These are phyloP conservation scores for Magnolia kwangsiensis DNA, from an alignment of 164 flowering plant species.

Conservation along the genomic window DNA sequence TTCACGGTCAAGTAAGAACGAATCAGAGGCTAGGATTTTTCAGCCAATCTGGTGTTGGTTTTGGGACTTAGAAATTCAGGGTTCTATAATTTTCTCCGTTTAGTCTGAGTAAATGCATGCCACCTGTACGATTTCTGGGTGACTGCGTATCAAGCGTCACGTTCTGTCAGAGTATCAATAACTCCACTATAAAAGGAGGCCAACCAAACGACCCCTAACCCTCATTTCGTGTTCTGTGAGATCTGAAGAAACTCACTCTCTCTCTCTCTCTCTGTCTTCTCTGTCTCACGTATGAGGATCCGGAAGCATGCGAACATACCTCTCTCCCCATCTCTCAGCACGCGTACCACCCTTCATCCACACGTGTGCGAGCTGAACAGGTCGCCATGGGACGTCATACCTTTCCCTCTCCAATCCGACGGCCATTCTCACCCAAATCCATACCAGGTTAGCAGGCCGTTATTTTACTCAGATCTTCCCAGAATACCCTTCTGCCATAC, in stretches of 20 bases:
- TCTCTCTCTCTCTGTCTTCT: constrained; percentile 1
- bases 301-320: constrained; percentile 15
- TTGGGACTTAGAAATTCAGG: no score
- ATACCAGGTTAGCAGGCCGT: constrained; percentile 10
- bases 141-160: no score
- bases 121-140: no score
- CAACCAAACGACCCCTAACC: constrained; percentile 3
- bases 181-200: not conserved
- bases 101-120: no score
- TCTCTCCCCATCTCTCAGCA: not conserved
- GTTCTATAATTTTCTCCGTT: no score
- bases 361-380: constrained; percentile 49
- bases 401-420: constrained; percentile 19
- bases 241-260: constrained; percentile 7
- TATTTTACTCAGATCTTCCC: not conserved
- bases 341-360: constrained; percentile 11
- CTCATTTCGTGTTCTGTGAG: constrained; percentile 2
- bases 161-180: no score
- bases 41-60: no score
- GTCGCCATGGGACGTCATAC: constrained; percentile 62
- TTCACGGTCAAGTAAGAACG: no score
- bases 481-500: not conserved
- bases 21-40: no score
- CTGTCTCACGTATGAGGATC: constrained; percentile 18
- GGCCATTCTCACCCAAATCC: constrained; percentile 1